Evolutionary conservation across 1,139 yeast genomes (phyloP), one percentile per base, ranked within the genome.

Genomic region (Torulaspora globosa): DNA sequence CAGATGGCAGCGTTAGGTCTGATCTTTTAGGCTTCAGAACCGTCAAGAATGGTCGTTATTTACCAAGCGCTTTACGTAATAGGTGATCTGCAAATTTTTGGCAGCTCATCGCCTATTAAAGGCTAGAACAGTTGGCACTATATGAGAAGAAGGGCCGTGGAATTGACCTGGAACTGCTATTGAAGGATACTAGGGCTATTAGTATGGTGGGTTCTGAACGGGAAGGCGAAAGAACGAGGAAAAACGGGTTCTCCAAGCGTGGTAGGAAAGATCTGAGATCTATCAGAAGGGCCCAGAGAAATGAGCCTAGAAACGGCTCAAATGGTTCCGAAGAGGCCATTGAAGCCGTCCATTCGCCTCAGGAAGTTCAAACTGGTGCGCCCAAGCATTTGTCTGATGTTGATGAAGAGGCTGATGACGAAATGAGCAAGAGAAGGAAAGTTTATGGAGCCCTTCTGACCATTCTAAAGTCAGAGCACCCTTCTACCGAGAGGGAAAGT

Each of bases 391-490:
- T 26, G 3, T 34, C 19, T 3, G 51, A 38, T 1, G 59, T 50
- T n/a, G 52, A 50, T 10, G 52, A 45, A 24, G 57, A 30, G 10
- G 58, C 53, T 8, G 62, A 57, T 12, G 60, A 54, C 11, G 63
- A 56, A 36, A 67, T 64, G 37, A 48, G 42, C 21, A 39, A 39
- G 36, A 62, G 63, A 45, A 72, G 73, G 7, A 71, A 74, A 61
- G 92, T 94, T 0, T 87, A 87, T 62, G 76, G 79, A 56, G 95
- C 96, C 0, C 70, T 89, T 44, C 68, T 89, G 60, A 83, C 94
- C 0, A 72, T 87, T 44, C 70, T 88, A 49, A 75, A 75, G 40
- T 70, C 79, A 2, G 87, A 81, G 43, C 78, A 65, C 54, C 57
- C 61, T 19, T 53, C 59, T 41, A 11, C 11, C 3, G 29, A 26